phyloP scores from a whole-genome alignment of 2,329 filamentous ascomycete genomes.

The Amesomyces nigricolor region DNA sequence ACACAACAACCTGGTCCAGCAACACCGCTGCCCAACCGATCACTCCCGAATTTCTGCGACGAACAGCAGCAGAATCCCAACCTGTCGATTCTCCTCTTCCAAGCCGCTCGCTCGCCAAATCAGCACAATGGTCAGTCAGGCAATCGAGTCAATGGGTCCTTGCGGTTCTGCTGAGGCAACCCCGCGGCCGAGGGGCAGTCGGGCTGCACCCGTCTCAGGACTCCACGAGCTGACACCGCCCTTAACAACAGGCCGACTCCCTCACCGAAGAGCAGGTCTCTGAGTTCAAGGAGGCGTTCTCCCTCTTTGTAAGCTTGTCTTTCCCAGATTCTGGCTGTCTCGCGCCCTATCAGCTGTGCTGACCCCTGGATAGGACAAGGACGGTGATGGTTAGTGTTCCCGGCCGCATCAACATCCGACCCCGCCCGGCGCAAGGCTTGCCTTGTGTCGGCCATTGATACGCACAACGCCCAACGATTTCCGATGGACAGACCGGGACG shows the following conservation, averaged over 20 bases:
- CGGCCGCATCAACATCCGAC: constrained; percentile 2
- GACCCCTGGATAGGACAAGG: constrained; percentile 64
- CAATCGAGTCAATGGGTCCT: not conserved
- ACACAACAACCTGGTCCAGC: constrained; percentile 17
- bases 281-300: constrained; percentile 99
- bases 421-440: constrained; percentile 11
- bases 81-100: not conserved
- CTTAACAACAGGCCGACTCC: constrained; percentile 71
- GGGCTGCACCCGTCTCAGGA: constrained; percentile 9
- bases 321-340: not conserved
- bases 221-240: constrained; percentile 22
- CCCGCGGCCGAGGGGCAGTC: constrained; percentile 24
- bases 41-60: constrained; percentile 11
- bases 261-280: constrained; percentile 99
- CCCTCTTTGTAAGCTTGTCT: constrained; percentile 80
- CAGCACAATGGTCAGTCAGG: constrained; percentile 23
- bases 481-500: not conserved
- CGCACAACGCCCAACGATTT: not conserved
- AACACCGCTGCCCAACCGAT: constrained; percentile 14
- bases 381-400: constrained; percentile 73
- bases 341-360: constrained; percentile 16
- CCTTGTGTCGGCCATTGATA: not conserved
- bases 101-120: not conserved
- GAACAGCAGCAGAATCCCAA: constrained; percentile 6
- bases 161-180: constrained; percentile 10